Evolutionary conservation across 805 yeast genomes (phyloP), one percentile per base, ranked within the genome.

Genomic region (Kluyveromyces siamensis): DNA sequence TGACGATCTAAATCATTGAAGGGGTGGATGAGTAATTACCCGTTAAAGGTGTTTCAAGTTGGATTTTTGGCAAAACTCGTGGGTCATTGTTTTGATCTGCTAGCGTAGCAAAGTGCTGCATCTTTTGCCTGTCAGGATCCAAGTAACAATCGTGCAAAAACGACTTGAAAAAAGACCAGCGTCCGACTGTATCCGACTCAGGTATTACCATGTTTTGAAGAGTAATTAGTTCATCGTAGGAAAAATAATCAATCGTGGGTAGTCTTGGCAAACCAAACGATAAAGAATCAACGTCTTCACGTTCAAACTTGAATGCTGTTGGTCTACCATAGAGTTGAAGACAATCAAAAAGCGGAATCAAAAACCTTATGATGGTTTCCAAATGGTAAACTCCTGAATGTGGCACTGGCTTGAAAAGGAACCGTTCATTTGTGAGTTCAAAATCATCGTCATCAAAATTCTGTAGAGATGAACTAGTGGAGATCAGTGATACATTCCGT

Each of bases 271-370:
- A 70, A 0, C 84, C 90, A 67, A 83, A 85, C 49, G 83, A 69
- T 57, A 84, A 61, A 0, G 87, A 80, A 2, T 71, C 62, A 11
- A 67, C 64, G 54, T 81, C 77, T 2, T 60, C 59, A 61, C 80
- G 79, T 48, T 75, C 73, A 30, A 82, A 74, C 45, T 69, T 69
- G 58, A 84, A 76, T 50, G 71, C 79, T 27, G 68, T 66, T 4
- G 93, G 91, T 51, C 91, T 72, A n/a, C 93, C 93, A 60, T 84
- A 85, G 45, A 83, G 65, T 56, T 74, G 75, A 62, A 81, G 79
- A 6, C 81, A 70, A 60, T 84, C 87, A 65, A 81, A 74, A 46
- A 83, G 70, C 44, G 87, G 90, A 40, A 85, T 72, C 48, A 81
- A 70, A 55, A 78, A 71, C 52, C 89, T 69, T 44, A 84, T 74